Evolutionary conservation across 805 yeast genomes (phyloP).

Genomic region (Cyberlindnera xylosilytica): DNA sequence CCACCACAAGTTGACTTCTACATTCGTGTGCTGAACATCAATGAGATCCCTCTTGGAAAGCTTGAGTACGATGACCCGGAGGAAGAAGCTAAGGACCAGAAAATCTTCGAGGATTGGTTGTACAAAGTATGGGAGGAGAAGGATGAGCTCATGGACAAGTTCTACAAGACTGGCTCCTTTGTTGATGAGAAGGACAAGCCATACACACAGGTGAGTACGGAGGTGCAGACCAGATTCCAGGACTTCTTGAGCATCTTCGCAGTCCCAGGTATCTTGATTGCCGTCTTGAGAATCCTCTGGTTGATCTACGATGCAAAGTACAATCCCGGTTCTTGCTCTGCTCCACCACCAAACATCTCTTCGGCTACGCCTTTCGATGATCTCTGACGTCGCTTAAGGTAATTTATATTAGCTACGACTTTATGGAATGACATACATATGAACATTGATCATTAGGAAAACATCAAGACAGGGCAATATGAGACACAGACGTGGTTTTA

Average conservation of each 20-base stretch:
- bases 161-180: constrained; percentile 54
- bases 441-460: neutral
- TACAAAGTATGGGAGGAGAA: constrained; percentile 70
- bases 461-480: too few relatives aligned
- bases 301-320: constrained; percentile 3
- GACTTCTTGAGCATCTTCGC: constrained; percentile 32
- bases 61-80: constrained; percentile 41
- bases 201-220: constrained; percentile 14
- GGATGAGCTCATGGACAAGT: constrained; percentile 65
- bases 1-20: constrained; percentile 67
- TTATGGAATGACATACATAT: neutral
- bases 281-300: constrained; percentile 19
- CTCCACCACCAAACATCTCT: constrained; percentile 1
- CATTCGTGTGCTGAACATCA: constrained; percentile 52
- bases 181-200: constrained; percentile 21
- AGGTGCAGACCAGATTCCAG: constrained; percentile 20
- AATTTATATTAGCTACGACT: too few relatives aligned
- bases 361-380: neutral
- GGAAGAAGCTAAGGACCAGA: constrained; percentile 37
- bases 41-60: constrained; percentile 62
- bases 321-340: constrained; percentile 10
- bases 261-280: constrained; percentile 28
- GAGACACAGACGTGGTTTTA: too few relatives aligned
- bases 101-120: constrained; percentile 72
- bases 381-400: too few relatives aligned